A percentile compares a stretch with the other conserved stretches of the same genome.
These are phyloP conservation scores for Samsoniella hepiali DNA, from an alignment of 2,329 filamentous ascomycete species.

Conservation along the genomic window DNA sequence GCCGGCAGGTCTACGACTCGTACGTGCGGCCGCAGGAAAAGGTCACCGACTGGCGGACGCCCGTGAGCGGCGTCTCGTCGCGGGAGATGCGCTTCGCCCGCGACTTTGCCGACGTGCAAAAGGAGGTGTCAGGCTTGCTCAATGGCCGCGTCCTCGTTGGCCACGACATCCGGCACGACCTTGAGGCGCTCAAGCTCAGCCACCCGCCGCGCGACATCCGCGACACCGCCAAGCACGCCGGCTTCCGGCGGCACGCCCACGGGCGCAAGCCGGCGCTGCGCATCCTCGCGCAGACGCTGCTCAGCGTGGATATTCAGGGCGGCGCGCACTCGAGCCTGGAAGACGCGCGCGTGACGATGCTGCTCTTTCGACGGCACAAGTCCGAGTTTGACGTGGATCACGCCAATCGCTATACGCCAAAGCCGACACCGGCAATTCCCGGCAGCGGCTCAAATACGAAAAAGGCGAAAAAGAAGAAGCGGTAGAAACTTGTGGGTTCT, in stretches of 20 bases:
- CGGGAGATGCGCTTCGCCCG: slow-evolving; percentile 68
- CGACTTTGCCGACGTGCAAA: slow-evolving; percentile 73
- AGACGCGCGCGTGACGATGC: slow-evolving; percentile 88
- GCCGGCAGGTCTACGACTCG: slow-evolving; percentile 88
- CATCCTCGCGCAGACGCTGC: slow-evolving; percentile 53
- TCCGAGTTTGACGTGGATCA: slow-evolving; percentile 80
- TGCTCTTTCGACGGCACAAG: slow-evolving; percentile 81
- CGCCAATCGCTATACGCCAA: slow-evolving; percentile 59
- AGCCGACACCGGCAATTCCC: slow-evolving; percentile 19
- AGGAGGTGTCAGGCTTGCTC: slow-evolving; percentile 65
- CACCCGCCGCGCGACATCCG: slow-evolving; percentile 77
- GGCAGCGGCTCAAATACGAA: slow-evolving; percentile 29
- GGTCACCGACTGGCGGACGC: slow-evolving; percentile 88
- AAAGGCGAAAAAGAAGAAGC: slow-evolving; percentile 42
- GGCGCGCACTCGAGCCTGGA: slow-evolving; percentile 65
- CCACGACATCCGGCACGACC: slow-evolving; percentile 77
- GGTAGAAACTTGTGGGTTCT: slow-evolving; percentile 22
- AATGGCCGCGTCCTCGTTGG: slow-evolving; percentile 72
- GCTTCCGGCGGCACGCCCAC: slow-evolving; percentile 66
- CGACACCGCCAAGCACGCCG: slow-evolving; percentile 76
- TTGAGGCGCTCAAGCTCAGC: slow-evolving; percentile 71
- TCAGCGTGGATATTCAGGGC: slow-evolving; percentile 60
- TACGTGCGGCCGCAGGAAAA: slow-evolving; percentile 75
- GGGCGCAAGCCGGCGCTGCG: slow-evolving; percentile 68
- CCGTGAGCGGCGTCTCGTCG: slow-evolving; percentile 76